A percentile compares a stretch with the other conserved stretches of the same genome.
Evolutionary conservation across 768 basidiomycete genomes (phyloP).

Genomic region (Lactarius evosmus): DNA sequence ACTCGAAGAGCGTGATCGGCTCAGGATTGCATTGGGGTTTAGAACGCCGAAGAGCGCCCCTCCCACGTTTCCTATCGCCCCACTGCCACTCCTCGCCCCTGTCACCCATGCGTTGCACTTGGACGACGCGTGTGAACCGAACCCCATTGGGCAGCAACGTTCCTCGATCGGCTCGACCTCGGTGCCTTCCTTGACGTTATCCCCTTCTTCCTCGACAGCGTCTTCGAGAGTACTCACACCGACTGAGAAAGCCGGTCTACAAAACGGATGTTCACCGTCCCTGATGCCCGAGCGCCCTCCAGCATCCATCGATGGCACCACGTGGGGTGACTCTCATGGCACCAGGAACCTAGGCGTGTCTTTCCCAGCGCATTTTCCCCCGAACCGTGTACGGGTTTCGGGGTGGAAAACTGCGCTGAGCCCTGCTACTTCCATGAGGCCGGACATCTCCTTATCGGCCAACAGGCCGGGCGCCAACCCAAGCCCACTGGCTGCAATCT

Average conservation of each 20-base stretch:
- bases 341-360: not conserved
- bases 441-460: not conserved
- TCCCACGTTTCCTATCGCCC: not conserved
- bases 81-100: not conserved
- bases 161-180: not conserved
- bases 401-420: not conserved
- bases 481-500: not conserved
- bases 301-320: not conserved
- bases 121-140: not conserved
- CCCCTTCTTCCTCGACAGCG: not conserved
- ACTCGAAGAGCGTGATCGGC: not conserved
- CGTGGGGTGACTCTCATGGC: not conserved
- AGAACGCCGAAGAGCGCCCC: not conserved
- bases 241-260: not conserved
- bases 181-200: not conserved
- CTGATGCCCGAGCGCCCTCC: not conserved
- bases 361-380: not conserved
- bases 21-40: not conserved
- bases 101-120: not conserved
- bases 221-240: not conserved
- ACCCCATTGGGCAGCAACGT: not conserved
- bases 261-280: not conserved
- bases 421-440: not conserved
- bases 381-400: not conserved
- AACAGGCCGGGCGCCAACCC: not conserved